Evolutionary conservation across 2,329 filamentous ascomycete species (phyloP).

Genomic region (Paraphaeosphaeria sporulosa): DNA sequence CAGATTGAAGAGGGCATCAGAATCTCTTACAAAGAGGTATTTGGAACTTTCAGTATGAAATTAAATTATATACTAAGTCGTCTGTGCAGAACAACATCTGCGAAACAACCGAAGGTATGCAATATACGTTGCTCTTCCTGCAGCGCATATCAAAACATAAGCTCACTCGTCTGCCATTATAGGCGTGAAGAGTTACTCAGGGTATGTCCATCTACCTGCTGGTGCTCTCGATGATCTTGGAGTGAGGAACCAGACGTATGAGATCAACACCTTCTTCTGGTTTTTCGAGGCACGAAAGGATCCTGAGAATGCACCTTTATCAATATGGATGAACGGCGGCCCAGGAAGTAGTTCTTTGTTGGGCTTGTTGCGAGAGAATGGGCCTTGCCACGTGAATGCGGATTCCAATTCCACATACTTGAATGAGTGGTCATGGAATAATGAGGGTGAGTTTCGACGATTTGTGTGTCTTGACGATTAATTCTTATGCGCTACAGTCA

Average conservation of each 20-base stretch:
- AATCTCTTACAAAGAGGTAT: conserved; percentile 56
- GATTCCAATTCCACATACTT: conserved; percentile 60
- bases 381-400: conserved; percentile 62
- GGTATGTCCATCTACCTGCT: conserved; percentile 66
- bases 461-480: not conserved
- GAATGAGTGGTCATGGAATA: conserved; percentile 70
- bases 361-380: conserved; percentile 53
- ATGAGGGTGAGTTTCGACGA: conserved; percentile 48
- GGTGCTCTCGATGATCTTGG: conserved; percentile 49
- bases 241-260: conserved; percentile 54
- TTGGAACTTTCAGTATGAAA: not conserved
- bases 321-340: conserved; percentile 68
- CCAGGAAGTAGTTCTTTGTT: conserved; percentile 59
- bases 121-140: not conserved
- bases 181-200: conserved; percentile 65
- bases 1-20: conserved; percentile 49
- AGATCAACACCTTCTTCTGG: conserved; percentile 70
- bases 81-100: conserved; percentile 55
- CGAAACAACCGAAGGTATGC: conserved; percentile 58
- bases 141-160: not conserved
- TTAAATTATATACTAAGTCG: not conserved
- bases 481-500: conserved; percentile 34
- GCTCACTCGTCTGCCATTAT: not conserved
- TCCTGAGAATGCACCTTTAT: conserved; percentile 62
- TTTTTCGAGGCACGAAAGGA: conserved; percentile 68